Percentiles rank a stretch among this genome's conserved stretches.
Conservation (phyloP, 257 asterid species). For the Linaria vulgaris region DNA sequence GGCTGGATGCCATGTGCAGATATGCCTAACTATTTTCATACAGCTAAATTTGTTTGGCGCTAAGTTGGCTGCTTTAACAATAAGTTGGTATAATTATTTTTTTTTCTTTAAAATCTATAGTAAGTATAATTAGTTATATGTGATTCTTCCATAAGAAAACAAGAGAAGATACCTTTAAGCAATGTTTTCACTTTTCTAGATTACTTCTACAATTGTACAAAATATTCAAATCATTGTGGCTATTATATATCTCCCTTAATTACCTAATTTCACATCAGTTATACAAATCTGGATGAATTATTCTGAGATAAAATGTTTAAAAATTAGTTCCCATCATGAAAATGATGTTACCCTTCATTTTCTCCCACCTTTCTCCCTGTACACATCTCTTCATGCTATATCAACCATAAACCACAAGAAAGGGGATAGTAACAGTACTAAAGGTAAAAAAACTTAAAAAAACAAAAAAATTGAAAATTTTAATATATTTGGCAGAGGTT, state of each 20-base stretch:
- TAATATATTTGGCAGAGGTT: constrained; percentile 22
- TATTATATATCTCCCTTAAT: neutral
- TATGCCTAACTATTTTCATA: constrained; percentile 14
- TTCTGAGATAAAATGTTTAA: constrained; percentile 25
- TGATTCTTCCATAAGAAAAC: too few relatives aligned
- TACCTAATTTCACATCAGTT: constrained; percentile 17
- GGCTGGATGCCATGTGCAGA: constrained; percentile 22
- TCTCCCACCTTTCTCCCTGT: constrained; percentile 27
- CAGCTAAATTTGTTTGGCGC: constrained; percentile 11
- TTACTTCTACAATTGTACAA: neutral
- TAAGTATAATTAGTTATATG: too few relatives aligned
- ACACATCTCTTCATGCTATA: constrained; percentile 19
- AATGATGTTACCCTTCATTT: neutral
- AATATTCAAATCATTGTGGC: too few relatives aligned
- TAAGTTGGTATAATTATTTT: too few relatives aligned
- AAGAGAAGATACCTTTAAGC: too few relatives aligned
- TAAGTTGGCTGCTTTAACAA: constrained; percentile 14
- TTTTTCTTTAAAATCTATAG: too few relatives aligned
- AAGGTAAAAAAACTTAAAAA: neutral
- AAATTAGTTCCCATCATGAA: constrained; percentile 12
- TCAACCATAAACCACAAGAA: constrained; percentile 16
- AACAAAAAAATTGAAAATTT: neutral
- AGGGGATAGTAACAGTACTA: neutral
- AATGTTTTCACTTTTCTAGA: too few relatives aligned
- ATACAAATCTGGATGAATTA: constrained; percentile 29